Conservation (phyloP, 345 rosid genomes). For the Heritiera fomes region DNA sequence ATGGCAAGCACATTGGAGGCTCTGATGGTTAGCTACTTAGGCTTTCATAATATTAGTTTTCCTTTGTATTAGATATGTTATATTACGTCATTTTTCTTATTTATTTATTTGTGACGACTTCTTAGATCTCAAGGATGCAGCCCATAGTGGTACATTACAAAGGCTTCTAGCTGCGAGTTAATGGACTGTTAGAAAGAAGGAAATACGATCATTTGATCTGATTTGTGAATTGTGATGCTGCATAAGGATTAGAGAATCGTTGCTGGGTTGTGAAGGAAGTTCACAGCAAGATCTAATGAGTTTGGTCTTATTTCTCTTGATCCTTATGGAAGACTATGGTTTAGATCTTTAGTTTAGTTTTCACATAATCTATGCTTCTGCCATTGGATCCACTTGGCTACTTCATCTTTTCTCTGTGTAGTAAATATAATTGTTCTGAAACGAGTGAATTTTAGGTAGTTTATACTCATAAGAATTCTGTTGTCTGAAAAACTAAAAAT, state of each 20-base stretch:
- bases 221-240: conserved; percentile 4
- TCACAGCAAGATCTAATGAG: not conserved
- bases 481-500: not conserved
- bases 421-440: not conserved
- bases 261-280: not conserved
- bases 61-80: not conserved
- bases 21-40: conserved; percentile 60
- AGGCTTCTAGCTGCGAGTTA: conserved; percentile 41
- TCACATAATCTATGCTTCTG: conserved; percentile 7
- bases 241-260: not conserved
- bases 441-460: not conserved
- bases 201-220: not conserved
- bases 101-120: conserved; percentile 10
- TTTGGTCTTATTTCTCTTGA: not conserved
- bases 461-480: not conserved
- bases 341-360: not conserved
- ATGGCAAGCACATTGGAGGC: conserved; percentile 89
- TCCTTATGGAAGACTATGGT: not conserved
- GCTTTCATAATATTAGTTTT: not conserved
- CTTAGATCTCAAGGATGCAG: conserved; percentile 57
- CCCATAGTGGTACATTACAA: conserved; percentile 50
- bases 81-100: not conserved
- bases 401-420: not conserved
- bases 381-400: not conserved
- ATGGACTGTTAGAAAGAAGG: conserved; percentile 17